Evolutionary conservation across 495 filamentous ascomycete genomes (phyloP).

Genomic region (Penicillium ochrochloron): DNA sequence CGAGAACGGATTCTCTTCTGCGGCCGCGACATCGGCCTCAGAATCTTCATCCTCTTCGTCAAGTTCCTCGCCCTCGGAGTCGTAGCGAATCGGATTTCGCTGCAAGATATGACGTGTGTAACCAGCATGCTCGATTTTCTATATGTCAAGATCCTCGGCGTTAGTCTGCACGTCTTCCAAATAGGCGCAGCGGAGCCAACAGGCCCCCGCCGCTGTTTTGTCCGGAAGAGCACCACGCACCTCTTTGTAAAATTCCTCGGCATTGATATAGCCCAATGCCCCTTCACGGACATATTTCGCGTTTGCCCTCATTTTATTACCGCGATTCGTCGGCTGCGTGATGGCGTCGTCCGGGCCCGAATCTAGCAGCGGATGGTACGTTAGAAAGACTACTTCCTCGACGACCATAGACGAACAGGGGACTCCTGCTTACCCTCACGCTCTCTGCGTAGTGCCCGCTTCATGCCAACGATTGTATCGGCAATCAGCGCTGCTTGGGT

Average conservation of each 20-base stretch:
- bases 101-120: constrained; percentile 83
- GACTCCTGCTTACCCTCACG: constrained; percentile 55
- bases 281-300: constrained; percentile 80
- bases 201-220: not conserved
- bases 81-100: constrained; percentile 72
- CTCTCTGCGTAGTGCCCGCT: constrained; percentile 67
- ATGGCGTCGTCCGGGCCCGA: constrained; percentile 87
- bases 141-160: constrained; percentile 8
- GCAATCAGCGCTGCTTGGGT: constrained; percentile 70
- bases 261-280: constrained; percentile 67
- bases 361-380: constrained; percentile 52
- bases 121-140: constrained; percentile 86
- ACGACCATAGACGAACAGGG: not conserved
- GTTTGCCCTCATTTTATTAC: constrained; percentile 86
- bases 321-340: constrained; percentile 80
- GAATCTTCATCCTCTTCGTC: constrained; percentile 77
- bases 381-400: constrained; percentile 16
- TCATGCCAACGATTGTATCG: constrained; percentile 78
- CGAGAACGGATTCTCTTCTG: constrained; percentile 82
- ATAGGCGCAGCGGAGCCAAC: constrained; percentile 13
- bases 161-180: constrained; percentile 21
- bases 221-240: constrained; percentile 50
- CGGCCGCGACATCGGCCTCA: constrained; percentile 68
- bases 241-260: constrained; percentile 83
- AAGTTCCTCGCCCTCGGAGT: constrained; percentile 86